Percentiles rank a stretch among this genome's conserved stretches.
Evolutionary conservation across 768 basidiomycete genomes (phyloP).

Genomic region (Mycena pura): DNA sequence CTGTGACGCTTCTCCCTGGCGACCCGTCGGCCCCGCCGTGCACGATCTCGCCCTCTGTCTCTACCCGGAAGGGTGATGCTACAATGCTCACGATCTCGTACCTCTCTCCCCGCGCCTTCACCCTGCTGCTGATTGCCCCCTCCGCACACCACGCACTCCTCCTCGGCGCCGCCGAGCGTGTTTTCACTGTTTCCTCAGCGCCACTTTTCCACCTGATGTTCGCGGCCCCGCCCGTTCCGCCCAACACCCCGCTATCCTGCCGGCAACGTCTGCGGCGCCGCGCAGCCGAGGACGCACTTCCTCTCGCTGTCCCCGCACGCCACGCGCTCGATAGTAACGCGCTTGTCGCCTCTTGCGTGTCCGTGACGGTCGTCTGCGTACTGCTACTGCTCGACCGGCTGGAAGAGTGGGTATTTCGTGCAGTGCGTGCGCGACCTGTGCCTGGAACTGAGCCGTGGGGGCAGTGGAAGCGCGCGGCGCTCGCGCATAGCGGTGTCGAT

Average conservation of each 20-base stretch:
- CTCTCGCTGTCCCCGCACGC: slow-evolving; percentile 26
- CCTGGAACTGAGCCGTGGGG: slow-evolving; percentile 62
- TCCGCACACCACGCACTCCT: slow-evolving; percentile 52
- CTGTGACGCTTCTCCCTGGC: slow-evolving; percentile 47
- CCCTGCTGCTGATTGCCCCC: slow-evolving; percentile 49
- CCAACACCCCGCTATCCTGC: slow-evolving; percentile 16
- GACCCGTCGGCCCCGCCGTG: slow-evolving; percentile 38
- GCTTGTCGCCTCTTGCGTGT: slow-evolving; percentile 13
- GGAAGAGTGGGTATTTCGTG: slow-evolving; percentile 46
- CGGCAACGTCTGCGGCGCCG: slow-evolving; percentile 10
- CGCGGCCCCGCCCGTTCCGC: slow-evolving; percentile 14
- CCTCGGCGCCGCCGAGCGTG: slow-evolving; percentile 44
- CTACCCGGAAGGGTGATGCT: background rate
- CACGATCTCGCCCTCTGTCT: slow-evolving; percentile 21
- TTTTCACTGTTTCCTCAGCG: slow-evolving; percentile 46
- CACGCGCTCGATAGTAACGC: slow-evolving; percentile 36
- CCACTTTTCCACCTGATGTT: slow-evolving; percentile 47
- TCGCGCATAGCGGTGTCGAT: background rate
- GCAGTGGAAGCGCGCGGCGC: slow-evolving; percentile 49
- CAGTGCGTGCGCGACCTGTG: slow-evolving; percentile 53
- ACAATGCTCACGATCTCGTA: slow-evolving; percentile 46
- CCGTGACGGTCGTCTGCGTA: slow-evolving; percentile 31
- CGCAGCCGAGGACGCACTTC: background rate
- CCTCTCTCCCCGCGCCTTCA: slow-evolving; percentile 55
- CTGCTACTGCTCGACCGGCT: slow-evolving; percentile 39